Conservation (phyloP, 2,329 filamentous ascomycete genomes). For the Botrytis paeoniae region DNA sequence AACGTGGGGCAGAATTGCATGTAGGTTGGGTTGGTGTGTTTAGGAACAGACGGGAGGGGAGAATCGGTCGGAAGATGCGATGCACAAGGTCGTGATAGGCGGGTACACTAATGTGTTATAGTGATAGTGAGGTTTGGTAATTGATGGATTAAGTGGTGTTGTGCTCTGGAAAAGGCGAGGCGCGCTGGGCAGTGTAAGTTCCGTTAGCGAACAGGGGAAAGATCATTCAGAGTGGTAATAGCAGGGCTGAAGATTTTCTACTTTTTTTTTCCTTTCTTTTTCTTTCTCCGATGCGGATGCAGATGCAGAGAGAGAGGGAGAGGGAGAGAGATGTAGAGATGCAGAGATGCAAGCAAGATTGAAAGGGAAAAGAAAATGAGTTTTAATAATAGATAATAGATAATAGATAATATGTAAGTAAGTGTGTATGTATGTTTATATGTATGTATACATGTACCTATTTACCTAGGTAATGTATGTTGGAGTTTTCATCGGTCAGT, state of each 20-base stretch:
- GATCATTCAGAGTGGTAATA: constrained; percentile 1
- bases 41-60: constrained; percentile 2
- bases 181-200: not conserved
- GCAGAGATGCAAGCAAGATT: not conserved
- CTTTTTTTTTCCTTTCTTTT: not conserved
- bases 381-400: not conserved
- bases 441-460: not conserved
- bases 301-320: not conserved
- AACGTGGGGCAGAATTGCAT: constrained; percentile 1
- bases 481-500: not conserved
- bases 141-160: not conserved
- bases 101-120: not conserved
- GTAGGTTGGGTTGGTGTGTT: not conserved
- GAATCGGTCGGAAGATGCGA: constrained; percentile 10
- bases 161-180: not conserved
- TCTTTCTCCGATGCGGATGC: not conserved
- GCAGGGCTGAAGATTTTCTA: constrained; percentile 14
- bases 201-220: constrained; percentile 11
- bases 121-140: not conserved
- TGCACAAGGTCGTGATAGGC: constrained; percentile 4
- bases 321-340: not conserved
- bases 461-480: not conserved
- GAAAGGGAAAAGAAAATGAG: not conserved
- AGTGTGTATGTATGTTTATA: not conserved
- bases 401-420: not conserved